phyloP scores from a whole-genome alignment of 2,329 filamentous ascomycete genomes.

The Aureobasidium uvarum region DNA sequence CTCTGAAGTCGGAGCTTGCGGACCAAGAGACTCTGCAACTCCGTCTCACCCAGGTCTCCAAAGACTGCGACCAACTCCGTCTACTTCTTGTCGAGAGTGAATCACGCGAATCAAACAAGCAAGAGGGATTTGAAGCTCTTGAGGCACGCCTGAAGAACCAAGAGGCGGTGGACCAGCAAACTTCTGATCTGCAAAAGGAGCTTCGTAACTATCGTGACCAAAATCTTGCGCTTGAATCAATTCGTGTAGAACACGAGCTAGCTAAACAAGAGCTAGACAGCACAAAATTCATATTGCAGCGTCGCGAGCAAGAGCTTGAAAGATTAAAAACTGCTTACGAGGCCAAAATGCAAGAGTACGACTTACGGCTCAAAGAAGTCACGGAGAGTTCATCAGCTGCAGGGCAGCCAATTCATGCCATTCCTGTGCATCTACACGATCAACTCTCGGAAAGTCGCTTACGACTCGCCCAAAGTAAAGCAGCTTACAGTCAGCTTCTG shows the following conservation, averaged over 20 bases:
- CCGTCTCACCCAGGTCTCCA: slow-evolving; percentile 58
- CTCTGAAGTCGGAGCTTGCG: slow-evolving; percentile 66
- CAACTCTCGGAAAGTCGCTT: slow-evolving; percentile 44
- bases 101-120: slow-evolving; percentile 62
- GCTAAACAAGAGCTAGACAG: slow-evolving; percentile 59
- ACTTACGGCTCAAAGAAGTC: slow-evolving; percentile 34
- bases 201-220: slow-evolving; percentile 64
- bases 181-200: slow-evolving; percentile 59
- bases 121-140: slow-evolving; percentile 63
- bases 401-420: neutral
- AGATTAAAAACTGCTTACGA: slow-evolving; percentile 50
- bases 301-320: slow-evolving; percentile 52
- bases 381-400: neutral
- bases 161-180: slow-evolving; percentile 58
- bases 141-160: slow-evolving; percentile 62
- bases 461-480: slow-evolving; percentile 52
- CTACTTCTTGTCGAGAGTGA: slow-evolving; percentile 64
- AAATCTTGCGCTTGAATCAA: slow-evolving; percentile 56
- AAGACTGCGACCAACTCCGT: slow-evolving; percentile 64
- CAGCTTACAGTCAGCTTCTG: slow-evolving; percentile 52
- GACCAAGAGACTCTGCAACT: slow-evolving; percentile 53
- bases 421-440: slow-evolving; percentile 1
- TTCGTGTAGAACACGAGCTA: slow-evolving; percentile 59
- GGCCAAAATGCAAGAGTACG: slow-evolving; percentile 49
- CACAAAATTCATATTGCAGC: slow-evolving; percentile 53